These are phyloP conservation scores for Moesziomyces parantarcticus DNA, from an alignment of 1,284 basidiomycete species.

Conservation along the genomic window DNA sequence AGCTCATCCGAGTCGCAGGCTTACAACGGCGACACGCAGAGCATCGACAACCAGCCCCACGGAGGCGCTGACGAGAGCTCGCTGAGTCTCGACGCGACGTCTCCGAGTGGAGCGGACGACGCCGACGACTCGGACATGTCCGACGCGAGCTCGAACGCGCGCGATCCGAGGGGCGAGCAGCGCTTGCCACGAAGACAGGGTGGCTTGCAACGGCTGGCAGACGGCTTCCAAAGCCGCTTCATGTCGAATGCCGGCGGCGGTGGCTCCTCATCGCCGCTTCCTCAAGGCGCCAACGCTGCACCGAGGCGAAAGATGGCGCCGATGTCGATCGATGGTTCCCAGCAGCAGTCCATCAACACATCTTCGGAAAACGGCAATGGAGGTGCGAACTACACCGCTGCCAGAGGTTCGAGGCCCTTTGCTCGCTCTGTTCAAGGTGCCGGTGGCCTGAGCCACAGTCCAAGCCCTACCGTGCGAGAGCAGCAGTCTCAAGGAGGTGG, in stretches of 20 bases:
- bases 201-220: conserved; percentile 29
- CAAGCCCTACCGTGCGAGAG: conserved; percentile 1
- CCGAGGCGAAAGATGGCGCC: conserved; percentile 29
- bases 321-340: conserved; percentile 28
- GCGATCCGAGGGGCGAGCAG: neutral
- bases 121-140: conserved; percentile 39
- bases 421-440: conserved; percentile 24
- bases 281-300: conserved; percentile 5
- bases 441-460: conserved; percentile 13
- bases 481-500: conserved; percentile 3
- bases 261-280: neutral
- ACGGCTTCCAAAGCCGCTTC: conserved; percentile 30
- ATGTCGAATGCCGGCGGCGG: conserved; percentile 4
- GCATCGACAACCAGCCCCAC: conserved; percentile 23
- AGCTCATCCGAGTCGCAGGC: conserved; percentile 41
- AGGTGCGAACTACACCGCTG: neutral
- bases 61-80: conserved; percentile 16
- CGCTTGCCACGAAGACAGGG: conserved; percentile 20
- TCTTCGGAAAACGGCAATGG: conserved; percentile 6
- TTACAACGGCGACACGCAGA: conserved; percentile 37
- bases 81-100: conserved; percentile 10
- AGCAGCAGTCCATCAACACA: too few relatives aligned
- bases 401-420: conserved; percentile 11
- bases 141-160: conserved; percentile 16
- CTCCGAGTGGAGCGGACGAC: conserved; percentile 10